phyloP scores from a whole-genome alignment of 805 yeast genomes.

The Candida maris region DNA sequence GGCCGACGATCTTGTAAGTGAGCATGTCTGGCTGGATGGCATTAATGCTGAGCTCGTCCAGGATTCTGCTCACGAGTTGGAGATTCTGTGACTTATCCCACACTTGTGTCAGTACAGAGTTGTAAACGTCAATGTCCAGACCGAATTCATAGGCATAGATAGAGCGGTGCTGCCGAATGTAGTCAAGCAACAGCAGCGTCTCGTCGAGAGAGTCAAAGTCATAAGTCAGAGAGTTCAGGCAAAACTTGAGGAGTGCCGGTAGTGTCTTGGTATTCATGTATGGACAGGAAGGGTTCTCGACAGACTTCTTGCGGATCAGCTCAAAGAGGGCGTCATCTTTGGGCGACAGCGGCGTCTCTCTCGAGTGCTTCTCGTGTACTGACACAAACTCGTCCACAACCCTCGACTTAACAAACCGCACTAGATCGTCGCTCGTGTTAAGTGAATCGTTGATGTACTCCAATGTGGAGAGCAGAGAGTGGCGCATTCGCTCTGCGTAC shows the following conservation, averaged over 20 bases:
- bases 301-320: conserved; percentile 8
- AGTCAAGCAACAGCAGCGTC: conserved; percentile 18
- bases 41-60: conserved; percentile 29
- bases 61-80: conserved; percentile 18
- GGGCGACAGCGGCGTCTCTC: conserved; percentile 1
- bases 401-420: conserved; percentile 15
- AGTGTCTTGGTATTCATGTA: conserved; percentile 21
- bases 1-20: conserved; percentile 25
- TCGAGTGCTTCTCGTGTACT: conserved; percentile 2
- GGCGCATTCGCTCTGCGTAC: conserved; percentile 8
- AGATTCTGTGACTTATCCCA: conserved; percentile 30
- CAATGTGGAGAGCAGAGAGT: conserved; percentile 20
- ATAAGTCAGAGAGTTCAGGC: conserved; percentile 28
- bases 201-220: conserved; percentile 30
- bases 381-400: conserved; percentile 20
- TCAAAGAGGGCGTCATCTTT: conserved; percentile 3
- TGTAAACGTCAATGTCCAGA: conserved; percentile 29
- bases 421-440: conserved; percentile 18
- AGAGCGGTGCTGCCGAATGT: conserved; percentile 25
- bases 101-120: conserved; percentile 22
- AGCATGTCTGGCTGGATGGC: conserved; percentile 29
- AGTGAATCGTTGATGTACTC: conserved; percentile 21
- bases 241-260: conserved; percentile 26
- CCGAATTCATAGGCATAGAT: conserved; percentile 31
- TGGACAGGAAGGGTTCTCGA: conserved; percentile 20